Evolutionary conservation across 768 basidiomycete genomes (phyloP).

Genomic region (Chiua virens): DNA sequence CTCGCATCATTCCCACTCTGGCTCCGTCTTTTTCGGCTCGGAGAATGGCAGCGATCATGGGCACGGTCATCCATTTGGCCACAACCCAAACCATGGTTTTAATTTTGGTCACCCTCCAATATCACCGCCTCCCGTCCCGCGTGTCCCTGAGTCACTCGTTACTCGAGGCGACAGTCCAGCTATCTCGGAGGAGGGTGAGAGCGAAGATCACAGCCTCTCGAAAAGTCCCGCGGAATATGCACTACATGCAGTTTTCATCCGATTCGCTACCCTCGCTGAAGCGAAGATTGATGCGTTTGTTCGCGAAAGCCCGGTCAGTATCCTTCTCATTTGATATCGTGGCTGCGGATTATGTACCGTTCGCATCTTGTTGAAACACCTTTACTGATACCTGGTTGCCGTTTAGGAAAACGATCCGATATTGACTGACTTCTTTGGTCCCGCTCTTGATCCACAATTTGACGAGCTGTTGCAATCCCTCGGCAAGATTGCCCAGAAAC

Average conservation of each 20-base stretch:
- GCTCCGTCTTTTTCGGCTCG: slow-evolving; percentile 69
- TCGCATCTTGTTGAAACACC: neutral
- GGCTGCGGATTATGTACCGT: neutral
- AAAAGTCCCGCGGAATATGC: slow-evolving; percentile 89
- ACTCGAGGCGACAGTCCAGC: slow-evolving; percentile 52
- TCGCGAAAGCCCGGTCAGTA: slow-evolving; percentile 61
- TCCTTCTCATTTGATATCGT: neutral
- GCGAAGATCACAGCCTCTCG: slow-evolving; percentile 59
- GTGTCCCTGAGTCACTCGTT: slow-evolving; percentile 62
- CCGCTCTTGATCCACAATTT: slow-evolving; percentile 71
- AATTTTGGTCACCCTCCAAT: slow-evolving; percentile 33
- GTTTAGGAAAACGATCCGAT: slow-evolving; percentile 67
- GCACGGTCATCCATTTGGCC: slow-evolving; percentile 36
- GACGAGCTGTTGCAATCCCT: slow-evolving; percentile 85
- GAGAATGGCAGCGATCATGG: slow-evolving; percentile 73
- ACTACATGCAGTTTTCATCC: slow-evolving; percentile 83
- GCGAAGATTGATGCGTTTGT: slow-evolving; percentile 76
- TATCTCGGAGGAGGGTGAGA: slow-evolving; percentile 64
- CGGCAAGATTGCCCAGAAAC: slow-evolving; percentile 81
- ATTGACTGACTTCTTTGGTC: slow-evolving; percentile 67
- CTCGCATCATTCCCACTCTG: slow-evolving; percentile 76
- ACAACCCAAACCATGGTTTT: slow-evolving; percentile 26
- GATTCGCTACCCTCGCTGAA: slow-evolving; percentile 80
- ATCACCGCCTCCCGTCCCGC: slow-evolving; percentile 79
- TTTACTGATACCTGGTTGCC: slow-evolving; percentile 3